Conservation (phyloP, 108 stramenopile species). For the Mediolabrus comicus region DNA sequence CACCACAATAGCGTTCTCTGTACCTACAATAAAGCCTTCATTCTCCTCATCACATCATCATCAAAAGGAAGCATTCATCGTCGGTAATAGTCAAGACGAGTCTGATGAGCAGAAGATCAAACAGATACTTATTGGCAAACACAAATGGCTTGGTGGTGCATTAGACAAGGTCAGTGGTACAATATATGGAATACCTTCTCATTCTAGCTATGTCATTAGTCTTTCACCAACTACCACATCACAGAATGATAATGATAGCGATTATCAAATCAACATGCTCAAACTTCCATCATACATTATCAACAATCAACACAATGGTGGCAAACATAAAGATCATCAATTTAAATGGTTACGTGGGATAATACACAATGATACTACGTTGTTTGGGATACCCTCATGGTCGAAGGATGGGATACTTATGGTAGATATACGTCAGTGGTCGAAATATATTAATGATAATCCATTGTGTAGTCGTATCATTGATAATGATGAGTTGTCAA, state of each 20-base stretch:
- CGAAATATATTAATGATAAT: conserved; percentile 7
- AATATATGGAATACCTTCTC: conserved; percentile 42
- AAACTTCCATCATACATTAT: conserved; percentile 11
- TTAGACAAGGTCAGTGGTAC: conserved; percentile 3
- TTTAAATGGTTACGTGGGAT: conserved; percentile 40
- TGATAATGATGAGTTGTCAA: neutral
- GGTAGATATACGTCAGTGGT: conserved; percentile 19
- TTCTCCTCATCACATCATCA: too few relatives aligned
- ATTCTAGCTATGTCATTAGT: conserved; percentile 26
- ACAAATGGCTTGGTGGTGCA: conserved; percentile 46
- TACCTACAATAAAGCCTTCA: too few relatives aligned
- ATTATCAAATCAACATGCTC: conserved; percentile 23
- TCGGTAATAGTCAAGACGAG: neutral
- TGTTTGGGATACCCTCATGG: conserved; percentile 38
- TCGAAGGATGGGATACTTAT: conserved; percentile 9
- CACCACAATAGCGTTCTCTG: too few relatives aligned
- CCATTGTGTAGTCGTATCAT: conserved; percentile 2
- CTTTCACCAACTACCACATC: conserved; percentile 12
- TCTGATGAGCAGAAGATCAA: neutral
- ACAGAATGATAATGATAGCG: conserved; percentile 5
- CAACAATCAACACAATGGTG: conserved; percentile 10
- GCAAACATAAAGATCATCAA: conserved; percentile 11
- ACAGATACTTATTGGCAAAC: conserved; percentile 25
- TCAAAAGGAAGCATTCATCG: neutral
- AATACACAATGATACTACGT: neutral